Base-by-base conservation (phyloP, 2,329 filamentous ascomycete genomes). In the Cladorrhinum sp. region DNA sequence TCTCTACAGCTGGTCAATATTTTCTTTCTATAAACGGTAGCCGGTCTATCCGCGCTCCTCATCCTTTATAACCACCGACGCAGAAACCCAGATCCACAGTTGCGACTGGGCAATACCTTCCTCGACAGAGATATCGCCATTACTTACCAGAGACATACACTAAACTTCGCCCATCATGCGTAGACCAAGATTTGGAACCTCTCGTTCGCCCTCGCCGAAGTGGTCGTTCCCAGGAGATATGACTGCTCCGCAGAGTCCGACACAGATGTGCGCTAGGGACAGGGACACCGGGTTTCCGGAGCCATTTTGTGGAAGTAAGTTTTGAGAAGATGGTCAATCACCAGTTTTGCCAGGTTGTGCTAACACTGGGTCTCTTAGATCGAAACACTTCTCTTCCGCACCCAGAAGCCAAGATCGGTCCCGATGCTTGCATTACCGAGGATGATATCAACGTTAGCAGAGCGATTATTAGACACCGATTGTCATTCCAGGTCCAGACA, bases 321-420 rank as follows among this genome's bases (percentile, higher is more conserved):
- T 9, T 24, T 48, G 16, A 49, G 25, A 32, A 25, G 20, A n/a
- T 27, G 0, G 13, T 1, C 1, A 3, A 22, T 7, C 6, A n/a
- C 5, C 41, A 18, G 3, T 18, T 20, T 9, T 29, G 27, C 2
- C 13, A 3, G 5, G 13, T 49, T 24, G 9, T 25, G n/a, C 41
- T 50, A 20, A 20, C 9, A 54, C 56, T 57, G 2, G n/a, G 48
- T 36, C 29, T 41, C 22, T 8, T 38, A 68, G 80, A 72, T 50
- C 77, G 80, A 63, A 88, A 86, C 66, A 88, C 85, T 13, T 85
- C 84, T 2, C 75, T 84, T 16, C 83, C 82, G 20, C 85, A 88
- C 62, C 85, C 85, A 22, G 84, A 86, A 18, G 85, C 85, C 60
- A 79, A 86, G 65, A 77, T 83, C 6, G 81, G 79, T 13, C 79